phyloP scores from a whole-genome alignment of 768 basidiomycete genomes.

The Stropharia rugosoannulata region DNA sequence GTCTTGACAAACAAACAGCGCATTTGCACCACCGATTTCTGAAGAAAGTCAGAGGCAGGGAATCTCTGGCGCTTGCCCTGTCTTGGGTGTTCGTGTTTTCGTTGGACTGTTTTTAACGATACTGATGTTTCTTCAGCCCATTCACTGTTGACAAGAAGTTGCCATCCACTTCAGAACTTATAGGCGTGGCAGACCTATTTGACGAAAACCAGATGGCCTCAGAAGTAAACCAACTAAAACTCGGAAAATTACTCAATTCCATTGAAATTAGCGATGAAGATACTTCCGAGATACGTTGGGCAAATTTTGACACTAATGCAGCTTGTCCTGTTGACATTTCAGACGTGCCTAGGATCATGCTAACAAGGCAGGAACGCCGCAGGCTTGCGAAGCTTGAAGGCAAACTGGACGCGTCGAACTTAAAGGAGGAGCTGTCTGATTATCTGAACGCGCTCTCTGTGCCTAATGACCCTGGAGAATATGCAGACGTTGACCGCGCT shows the following conservation, averaged over 20 bases:
- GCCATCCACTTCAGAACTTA: conserved; percentile 30
- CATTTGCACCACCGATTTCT: conserved; percentile 30
- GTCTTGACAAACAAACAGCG: background rate
- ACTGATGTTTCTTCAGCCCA: conserved; percentile 33
- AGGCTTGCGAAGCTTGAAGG: conserved; percentile 11
- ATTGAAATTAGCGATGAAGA: conserved; percentile 2
- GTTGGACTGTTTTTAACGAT: background rate
- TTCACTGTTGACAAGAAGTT: conserved; percentile 44
- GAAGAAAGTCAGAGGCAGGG: conserved; percentile 57
- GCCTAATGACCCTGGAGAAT: background rate
- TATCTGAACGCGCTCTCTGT: background rate
- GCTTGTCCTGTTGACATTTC: conserved; percentile 1
- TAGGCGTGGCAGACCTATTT: conserved; percentile 24
- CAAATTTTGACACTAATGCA: background rate
- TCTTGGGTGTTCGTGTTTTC: conserved; percentile 26
- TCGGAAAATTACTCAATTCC: conserved; percentile 5
- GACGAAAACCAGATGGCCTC: background rate
- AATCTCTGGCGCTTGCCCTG: conserved; percentile 56
- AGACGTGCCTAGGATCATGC: conserved; percentile 31
- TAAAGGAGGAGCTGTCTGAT: conserved; percentile 1
- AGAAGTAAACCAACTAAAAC: background rate
- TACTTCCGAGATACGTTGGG: conserved; percentile 7
- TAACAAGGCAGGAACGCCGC: conserved; percentile 41
- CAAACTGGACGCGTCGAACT: background rate
- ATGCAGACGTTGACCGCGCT: background rate